Conservation (phyloP, 805 yeast genomes). For the Pichia kluyveri region DNA sequence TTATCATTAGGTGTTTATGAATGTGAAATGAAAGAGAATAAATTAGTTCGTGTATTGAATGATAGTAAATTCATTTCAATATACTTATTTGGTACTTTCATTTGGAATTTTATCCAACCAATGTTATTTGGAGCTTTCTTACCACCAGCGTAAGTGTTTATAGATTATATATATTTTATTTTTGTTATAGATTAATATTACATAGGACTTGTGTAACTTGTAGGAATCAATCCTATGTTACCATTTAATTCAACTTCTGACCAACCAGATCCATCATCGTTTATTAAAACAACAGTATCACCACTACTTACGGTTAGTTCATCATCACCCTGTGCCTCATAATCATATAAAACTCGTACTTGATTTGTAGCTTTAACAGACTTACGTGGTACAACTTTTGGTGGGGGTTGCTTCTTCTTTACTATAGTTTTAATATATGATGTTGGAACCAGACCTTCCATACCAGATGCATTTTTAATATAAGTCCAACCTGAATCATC, state of each 20-base stretch:
- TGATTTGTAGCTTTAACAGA: conserved; percentile 60
- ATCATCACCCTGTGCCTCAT: conserved; percentile 68
- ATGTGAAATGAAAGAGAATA: too few relatives aligned
- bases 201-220: conserved; percentile 43
- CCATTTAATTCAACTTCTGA: conserved; percentile 81
- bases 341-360: conserved; percentile 66
- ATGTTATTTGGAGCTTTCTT: conserved; percentile 65
- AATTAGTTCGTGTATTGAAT: too few relatives aligned
- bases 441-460: conserved; percentile 78
- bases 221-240: conserved; percentile 62
- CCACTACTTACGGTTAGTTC: conserved; percentile 69
- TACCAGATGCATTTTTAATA: conserved; percentile 37
- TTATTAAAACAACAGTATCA: conserved; percentile 59
- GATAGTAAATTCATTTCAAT: too few relatives aligned
- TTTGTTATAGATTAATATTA: background rate
- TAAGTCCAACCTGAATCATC: conserved; percentile 93
- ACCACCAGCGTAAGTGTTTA: conserved; percentile 66
- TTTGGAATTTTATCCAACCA: conserved; percentile 62
- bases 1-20: too few relatives aligned
- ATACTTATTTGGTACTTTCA: too few relatives aligned
- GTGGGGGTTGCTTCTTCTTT: conserved; percentile 41
- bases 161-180: too few relatives aligned
- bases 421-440: conserved; percentile 50
- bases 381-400: conserved; percentile 63
- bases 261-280: conserved; percentile 85